Conservation (phyloP, 495 filamentous ascomycete genomes). For the Neurospora cerealis region DNA sequence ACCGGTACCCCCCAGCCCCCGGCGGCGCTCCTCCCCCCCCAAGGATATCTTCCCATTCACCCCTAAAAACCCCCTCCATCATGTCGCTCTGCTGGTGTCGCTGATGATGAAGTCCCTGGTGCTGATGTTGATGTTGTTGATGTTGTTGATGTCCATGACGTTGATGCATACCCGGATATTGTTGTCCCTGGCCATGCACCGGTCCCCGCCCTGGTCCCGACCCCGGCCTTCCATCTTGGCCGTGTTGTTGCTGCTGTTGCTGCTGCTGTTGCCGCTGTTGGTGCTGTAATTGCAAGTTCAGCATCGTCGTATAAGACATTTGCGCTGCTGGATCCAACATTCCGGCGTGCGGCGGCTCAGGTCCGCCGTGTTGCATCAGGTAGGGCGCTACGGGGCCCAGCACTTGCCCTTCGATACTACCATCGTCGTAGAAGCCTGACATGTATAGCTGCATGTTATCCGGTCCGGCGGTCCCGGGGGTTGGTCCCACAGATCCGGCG, state of each 20-base stretch:
- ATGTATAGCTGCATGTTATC: conserved; percentile 32
- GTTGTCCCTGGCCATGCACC: neutral
- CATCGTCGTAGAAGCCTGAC: conserved; percentile 31
- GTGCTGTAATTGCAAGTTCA: conserved; percentile 3
- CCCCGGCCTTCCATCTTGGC: neutral
- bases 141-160: conserved; percentile 6
- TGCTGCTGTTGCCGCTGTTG: neutral
- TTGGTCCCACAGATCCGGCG: neutral
- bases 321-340: conserved; percentile 24
- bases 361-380: conserved; percentile 27
- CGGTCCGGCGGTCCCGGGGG: neutral
- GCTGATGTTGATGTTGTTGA: conserved; percentile 7
- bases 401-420: conserved; percentile 33
- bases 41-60: conserved; percentile 21
- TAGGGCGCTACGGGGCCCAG: conserved; percentile 37
- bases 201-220: neutral
- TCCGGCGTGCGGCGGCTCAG: conserved; percentile 13
- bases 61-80: conserved; percentile 26
- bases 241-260: neutral
- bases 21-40: neutral
- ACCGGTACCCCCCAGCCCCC: neutral
- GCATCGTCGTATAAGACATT: conserved; percentile 24
- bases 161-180: conserved; percentile 12
- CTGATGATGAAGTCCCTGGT: conserved; percentile 13
- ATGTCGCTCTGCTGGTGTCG: conserved; percentile 28